Conservation (phyloP, 2,329 filamentous ascomycete species). For the Furcasterigmium furcatum region DNA sequence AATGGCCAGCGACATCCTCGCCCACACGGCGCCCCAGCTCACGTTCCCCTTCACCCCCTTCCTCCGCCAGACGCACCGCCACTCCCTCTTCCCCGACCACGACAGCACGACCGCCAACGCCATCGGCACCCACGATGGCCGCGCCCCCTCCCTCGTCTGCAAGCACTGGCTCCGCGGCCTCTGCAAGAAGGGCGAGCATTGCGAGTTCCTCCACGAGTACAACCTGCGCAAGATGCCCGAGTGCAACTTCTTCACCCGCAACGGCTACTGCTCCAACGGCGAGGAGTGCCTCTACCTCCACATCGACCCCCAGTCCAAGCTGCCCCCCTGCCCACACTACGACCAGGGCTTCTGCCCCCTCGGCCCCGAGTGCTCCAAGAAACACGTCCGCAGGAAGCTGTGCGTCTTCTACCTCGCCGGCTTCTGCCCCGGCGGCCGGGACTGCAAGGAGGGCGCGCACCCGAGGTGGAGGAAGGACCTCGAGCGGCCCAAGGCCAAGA, state of each 20-base stretch:
- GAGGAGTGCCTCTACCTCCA: constrained; percentile 95
- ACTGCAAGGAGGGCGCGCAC: constrained; percentile 79
- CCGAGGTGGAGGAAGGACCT: constrained; percentile 76
- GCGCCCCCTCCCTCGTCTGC: constrained; percentile 83
- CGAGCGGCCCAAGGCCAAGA: constrained; percentile 71
- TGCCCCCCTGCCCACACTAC: constrained; percentile 85
- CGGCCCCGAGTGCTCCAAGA: constrained; percentile 81
- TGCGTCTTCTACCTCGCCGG: constrained; percentile 88
- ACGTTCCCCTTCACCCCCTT: constrained; percentile 85
- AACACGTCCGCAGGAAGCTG: constrained; percentile 77
- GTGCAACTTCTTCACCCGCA: constrained; percentile 93
- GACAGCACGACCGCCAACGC: constrained; percentile 53
- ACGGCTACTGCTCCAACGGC: constrained; percentile 93
- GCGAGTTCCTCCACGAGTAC: constrained; percentile 98
- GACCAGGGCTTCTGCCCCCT: constrained; percentile 92
- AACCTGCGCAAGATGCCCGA: constrained; percentile 98
- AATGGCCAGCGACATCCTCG: constrained; percentile 44
- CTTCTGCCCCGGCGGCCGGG: constrained; percentile 81
- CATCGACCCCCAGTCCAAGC: constrained; percentile 76
- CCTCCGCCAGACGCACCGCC: constrained; percentile 77
- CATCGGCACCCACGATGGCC: constrained; percentile 80
- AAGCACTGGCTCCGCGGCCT: constrained; percentile 98
- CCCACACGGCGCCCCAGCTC: constrained; percentile 54
- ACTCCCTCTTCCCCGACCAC: constrained; percentile 74
- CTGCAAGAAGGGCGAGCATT: constrained; percentile 95